Base-by-base conservation (phyloP, 306 rosid genomes). In the Dalbergia cultrata region DNA sequence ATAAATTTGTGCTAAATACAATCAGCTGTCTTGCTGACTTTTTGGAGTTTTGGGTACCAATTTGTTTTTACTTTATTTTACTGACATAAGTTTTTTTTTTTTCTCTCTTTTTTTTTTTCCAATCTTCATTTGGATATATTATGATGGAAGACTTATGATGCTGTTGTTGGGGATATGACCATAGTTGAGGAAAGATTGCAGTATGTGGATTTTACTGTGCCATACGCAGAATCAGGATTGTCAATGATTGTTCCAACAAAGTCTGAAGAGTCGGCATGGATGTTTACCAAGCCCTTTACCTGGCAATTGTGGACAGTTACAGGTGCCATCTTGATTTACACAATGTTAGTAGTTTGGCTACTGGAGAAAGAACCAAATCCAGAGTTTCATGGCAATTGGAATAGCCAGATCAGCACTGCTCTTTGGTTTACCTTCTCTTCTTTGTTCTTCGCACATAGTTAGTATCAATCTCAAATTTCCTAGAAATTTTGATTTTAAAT, bases 391-490 rank as follows among this genome's bases (percentile, higher is more conserved):
- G 97, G 95, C 58, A 37, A 85, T 34, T 71, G 68, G 91, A 85
- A 68, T 62, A 74, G 74, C 57, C 95, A 92, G 81, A 86, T 92
- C 26, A 81, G 89, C 84, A 89, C 87, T 44, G 74, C 91, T 60
- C 65, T 84, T 76, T 92, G 91, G 97, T 92, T 92, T 80, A 85
- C 91, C 64, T 83, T 89, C 86, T 89, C 93, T 75, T 85, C 93
- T 59, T 58, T 92, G 9, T 92, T 92, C 92, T 92, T 86, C 63
- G 89, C 92, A 45, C 92, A 92, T 6, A 88, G 97, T 90, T 76
- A 89, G 96, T 82, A 75, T 56, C 60, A 59, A 80, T 45, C 57
- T 74, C 73, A 60, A 13, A 72, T 12, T 57, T 77, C 45, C 63
- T 35, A 18, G 45, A 16, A 72, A 52, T 34, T 62, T 76, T 75